Conservation (phyloP, 495 filamentous ascomycete species). For the Xylaria intraflava region DNA sequence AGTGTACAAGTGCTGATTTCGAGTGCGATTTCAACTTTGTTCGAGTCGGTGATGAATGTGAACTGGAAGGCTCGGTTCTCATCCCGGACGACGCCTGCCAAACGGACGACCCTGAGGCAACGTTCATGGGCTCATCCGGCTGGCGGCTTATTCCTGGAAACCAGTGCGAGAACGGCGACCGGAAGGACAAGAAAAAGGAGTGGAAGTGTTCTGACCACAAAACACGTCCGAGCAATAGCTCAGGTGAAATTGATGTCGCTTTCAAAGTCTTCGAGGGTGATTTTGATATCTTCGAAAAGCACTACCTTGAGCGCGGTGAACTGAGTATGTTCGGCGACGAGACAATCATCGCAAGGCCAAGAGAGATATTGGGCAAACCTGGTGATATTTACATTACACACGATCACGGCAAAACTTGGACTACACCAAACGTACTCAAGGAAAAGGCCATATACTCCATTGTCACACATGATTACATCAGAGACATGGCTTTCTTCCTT, state of each 20-base stretch:
- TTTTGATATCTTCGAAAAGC: slow-evolving; percentile 53
- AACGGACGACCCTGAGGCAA: slow-evolving; percentile 51
- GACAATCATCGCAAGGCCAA: slow-evolving; percentile 75
- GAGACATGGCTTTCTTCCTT: slow-evolving; percentile 79
- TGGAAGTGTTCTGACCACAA: slow-evolving; percentile 45
- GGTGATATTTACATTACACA: slow-evolving; percentile 61
- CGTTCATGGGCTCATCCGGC: slow-evolving; percentile 76
- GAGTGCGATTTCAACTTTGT: slow-evolving; percentile 93
- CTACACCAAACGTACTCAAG: slow-evolving; percentile 46
- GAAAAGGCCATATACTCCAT: slow-evolving; percentile 60
- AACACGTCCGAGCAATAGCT: slow-evolving; percentile 37
- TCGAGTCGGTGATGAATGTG: slow-evolving; percentile 54
- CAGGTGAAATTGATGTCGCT: slow-evolving; percentile 54
- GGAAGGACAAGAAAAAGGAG: slow-evolving; percentile 56
- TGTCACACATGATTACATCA: slow-evolving; percentile 67
- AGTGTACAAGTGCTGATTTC: slow-evolving; percentile 76
- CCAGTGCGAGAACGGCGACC: slow-evolving; percentile 57
- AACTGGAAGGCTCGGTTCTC: slow-evolving; percentile 41
- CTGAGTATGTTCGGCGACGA: slow-evolving; percentile 61
- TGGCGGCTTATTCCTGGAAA: slow-evolving; percentile 92
- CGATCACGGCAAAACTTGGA: slow-evolving; percentile 84
- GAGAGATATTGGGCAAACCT: slow-evolving; percentile 24
- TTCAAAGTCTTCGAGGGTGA: slow-evolving; percentile 52
- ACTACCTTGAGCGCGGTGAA: slow-evolving; percentile 75
- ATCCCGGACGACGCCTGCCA: slow-evolving; percentile 62